Evolutionary conservation across 1,284 basidiomycete genomes (phyloP).

Genomic region (Chiua sp.): DNA sequence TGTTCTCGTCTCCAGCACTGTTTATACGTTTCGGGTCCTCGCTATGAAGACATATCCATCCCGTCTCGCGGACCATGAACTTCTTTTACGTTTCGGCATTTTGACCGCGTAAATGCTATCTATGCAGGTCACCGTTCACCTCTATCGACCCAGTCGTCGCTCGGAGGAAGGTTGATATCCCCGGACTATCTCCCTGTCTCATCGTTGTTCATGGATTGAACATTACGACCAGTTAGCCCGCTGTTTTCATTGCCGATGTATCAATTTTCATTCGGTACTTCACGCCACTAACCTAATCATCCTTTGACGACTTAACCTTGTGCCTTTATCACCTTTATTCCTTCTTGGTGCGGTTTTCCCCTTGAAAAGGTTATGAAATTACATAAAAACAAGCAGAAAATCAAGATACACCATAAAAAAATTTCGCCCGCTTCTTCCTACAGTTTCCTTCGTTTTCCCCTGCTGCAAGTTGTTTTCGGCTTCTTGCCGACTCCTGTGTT

Average conservation of each 20-base stretch:
- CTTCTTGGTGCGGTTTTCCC: constrained; percentile 42
- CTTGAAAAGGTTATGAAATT: constrained; percentile 43
- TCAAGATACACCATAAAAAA: constrained; percentile 50
- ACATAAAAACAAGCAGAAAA: constrained; percentile 57
- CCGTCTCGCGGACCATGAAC: constrained; percentile 49
- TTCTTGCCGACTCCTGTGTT: constrained; percentile 20
- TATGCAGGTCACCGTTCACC: constrained; percentile 33
- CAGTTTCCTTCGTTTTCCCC: constrained; percentile 21
- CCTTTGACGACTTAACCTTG: constrained; percentile 38
- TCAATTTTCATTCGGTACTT: constrained; percentile 39
- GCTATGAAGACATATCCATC: constrained; percentile 66
- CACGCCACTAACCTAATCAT: constrained; percentile 42
- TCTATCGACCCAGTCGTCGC: constrained; percentile 28
- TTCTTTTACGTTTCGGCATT: constrained; percentile 39
- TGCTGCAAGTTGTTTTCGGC: constrained; percentile 35
- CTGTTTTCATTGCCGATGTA: constrained; percentile 39
- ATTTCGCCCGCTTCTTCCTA: constrained; percentile 36
- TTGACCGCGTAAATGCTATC: constrained; percentile 40
- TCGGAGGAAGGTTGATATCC: constrained; percentile 37
- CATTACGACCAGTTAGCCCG: constrained; percentile 31
- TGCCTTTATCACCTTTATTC: constrained; percentile 35
- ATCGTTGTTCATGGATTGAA: constrained; percentile 45
- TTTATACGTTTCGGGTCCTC: constrained; percentile 40
- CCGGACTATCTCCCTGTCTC: constrained; percentile 36
- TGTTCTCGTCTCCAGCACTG: constrained; percentile 34